These are phyloP conservation scores for Cyclostephanos invisitatus DNA, from an alignment of 108 stramenopile species.

Conservation along the genomic window DNA sequence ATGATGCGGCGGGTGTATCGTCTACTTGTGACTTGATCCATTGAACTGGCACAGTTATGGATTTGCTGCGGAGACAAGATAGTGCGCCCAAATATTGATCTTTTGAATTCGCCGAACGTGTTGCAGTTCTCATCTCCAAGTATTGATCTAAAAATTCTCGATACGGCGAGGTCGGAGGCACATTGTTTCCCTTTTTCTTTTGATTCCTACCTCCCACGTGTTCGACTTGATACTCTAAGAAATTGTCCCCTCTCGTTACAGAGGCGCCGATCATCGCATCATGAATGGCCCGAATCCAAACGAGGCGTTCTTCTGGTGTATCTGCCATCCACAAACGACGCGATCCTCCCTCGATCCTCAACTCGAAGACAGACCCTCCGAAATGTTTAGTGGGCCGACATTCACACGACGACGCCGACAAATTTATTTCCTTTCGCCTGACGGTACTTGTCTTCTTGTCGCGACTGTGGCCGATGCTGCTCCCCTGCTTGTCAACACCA, in stretches of 20 bases:
- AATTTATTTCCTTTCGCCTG: conserved; percentile 66
- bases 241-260: conserved; percentile 63
- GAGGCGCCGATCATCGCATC: conserved; percentile 81
- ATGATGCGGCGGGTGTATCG: conserved; percentile 20
- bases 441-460: neutral
- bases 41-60: conserved; percentile 72
- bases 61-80: conserved; percentile 25
- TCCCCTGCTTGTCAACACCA: conserved; percentile 22
- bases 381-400: conserved; percentile 70
- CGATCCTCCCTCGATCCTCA: conserved; percentile 55
- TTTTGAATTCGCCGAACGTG: conserved; percentile 58
- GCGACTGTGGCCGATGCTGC: neutral
- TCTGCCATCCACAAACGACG: conserved; percentile 79
- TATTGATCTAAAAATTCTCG: conserved; percentile 62
- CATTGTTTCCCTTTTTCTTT: conserved; percentile 21
- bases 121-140: conserved; percentile 50
- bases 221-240: conserved; percentile 45
- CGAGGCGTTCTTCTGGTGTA: conserved; percentile 64
- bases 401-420: conserved; percentile 54
- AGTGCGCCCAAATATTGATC: conserved; percentile 60
- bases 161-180: conserved; percentile 61
- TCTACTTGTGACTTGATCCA: conserved; percentile 79
- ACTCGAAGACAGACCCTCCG: conserved; percentile 59
- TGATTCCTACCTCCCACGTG: conserved; percentile 28
- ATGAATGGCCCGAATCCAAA: conserved; percentile 81